These are phyloP conservation scores for Paxillus rubicundulus DNA, from an alignment of 768 basidiomycete species.

Conservation along the genomic window DNA sequence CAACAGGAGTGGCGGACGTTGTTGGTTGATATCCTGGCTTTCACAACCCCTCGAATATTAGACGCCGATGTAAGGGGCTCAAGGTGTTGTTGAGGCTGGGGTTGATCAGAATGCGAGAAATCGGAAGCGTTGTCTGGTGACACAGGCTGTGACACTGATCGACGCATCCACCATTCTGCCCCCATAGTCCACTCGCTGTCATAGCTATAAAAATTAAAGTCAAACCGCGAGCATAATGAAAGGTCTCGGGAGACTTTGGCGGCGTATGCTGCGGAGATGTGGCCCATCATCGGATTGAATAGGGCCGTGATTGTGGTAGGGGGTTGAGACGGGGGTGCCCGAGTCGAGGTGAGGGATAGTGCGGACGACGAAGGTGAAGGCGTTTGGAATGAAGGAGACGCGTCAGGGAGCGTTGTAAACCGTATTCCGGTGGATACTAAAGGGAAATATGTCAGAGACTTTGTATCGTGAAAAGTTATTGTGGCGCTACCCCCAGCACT, in stretches of 20 bases:
- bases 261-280: conserved; percentile 87
- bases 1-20: conserved; percentile 52
- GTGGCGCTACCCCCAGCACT: conserved; percentile 78
- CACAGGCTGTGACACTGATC: conserved; percentile 36
- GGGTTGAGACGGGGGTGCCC: conserved; percentile 55
- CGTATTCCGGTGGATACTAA: conserved; percentile 89
- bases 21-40: conserved; percentile 85
- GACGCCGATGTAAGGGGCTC: conserved; percentile 7
- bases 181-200: conserved; percentile 96
- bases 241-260: conserved; percentile 85
- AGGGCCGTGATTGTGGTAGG: conserved; percentile 93
- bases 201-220: conserved; percentile 96
- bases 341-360: conserved; percentile 28
- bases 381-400: conserved; percentile 61
- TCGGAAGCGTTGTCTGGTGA: conserved; percentile 11
- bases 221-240: conserved; percentile 84
- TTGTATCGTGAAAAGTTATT: neutral
- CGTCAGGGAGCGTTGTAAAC: conserved; percentile 90
- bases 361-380: conserved; percentile 39
- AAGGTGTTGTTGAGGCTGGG: conserved; percentile 7
- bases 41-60: conserved; percentile 78
- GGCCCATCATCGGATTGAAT: conserved; percentile 95
- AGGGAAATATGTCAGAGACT: conserved; percentile 5
- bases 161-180: conserved; percentile 92
- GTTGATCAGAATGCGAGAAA: neutral